These are phyloP conservation scores for Chrysanthemum lavandulifolium DNA, from an alignment of 129 eudicot species.

Conservation along the genomic window DNA sequence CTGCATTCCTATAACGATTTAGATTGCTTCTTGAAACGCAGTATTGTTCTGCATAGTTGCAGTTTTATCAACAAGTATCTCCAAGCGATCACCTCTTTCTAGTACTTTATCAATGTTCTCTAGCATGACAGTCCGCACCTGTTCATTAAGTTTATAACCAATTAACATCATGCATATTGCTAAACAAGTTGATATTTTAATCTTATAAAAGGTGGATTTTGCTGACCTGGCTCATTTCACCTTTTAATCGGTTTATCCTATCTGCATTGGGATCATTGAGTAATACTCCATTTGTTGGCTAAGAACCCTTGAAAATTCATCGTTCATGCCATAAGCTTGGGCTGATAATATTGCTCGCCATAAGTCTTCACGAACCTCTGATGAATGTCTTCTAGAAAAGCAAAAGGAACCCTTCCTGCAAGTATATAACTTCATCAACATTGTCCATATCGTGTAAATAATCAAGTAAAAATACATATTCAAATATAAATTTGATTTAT, in stretches of 20 bases:
- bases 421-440: conserved; percentile 6
- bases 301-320: conserved; percentile 77
- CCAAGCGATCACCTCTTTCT: conserved; percentile 93
- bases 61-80: conserved; percentile 80
- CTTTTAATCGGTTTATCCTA: conserved; percentile 71
- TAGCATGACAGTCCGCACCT: conserved; percentile 86
- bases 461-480: background rate
- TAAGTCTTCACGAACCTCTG: conserved; percentile 87
- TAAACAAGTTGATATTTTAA: background rate
- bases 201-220: background rate
- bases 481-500: background rate
- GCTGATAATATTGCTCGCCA: conserved; percentile 81
- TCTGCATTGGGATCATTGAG: conserved; percentile 89
- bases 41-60: conserved; percentile 79
- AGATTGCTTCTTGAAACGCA: conserved; percentile 86
- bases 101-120: conserved; percentile 86
- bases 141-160: conserved; percentile 14
- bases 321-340: conserved; percentile 91
- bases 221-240: conserved; percentile 92
- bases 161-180: background rate
- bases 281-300: conserved; percentile 87
- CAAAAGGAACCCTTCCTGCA: conserved; percentile 86
- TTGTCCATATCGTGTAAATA: conserved; percentile 1
- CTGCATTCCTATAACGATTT: conserved; percentile 70
- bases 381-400: conserved; percentile 91